phyloP scores from a whole-genome alignment of 164 flowering plant species.

The Aristolochia fimbriata region DNA sequence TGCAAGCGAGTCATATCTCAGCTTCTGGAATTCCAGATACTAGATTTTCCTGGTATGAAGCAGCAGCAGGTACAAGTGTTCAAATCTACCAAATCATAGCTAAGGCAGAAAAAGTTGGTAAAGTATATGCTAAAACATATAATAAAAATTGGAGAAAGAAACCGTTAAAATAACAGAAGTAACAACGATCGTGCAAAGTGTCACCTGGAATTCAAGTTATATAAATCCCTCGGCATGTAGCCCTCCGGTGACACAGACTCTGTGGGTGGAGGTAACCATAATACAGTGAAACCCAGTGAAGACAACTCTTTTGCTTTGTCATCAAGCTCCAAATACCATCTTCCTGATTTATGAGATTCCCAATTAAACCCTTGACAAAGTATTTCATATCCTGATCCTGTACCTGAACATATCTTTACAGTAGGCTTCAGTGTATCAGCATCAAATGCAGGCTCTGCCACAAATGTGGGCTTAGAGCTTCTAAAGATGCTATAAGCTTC shows the following conservation, averaged over 20 bases:
- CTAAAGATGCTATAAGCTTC: constrained; percentile 97
- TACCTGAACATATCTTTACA: constrained; percentile 48
- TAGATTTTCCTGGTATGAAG: too few species aligned
- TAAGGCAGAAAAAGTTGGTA: too few species aligned
- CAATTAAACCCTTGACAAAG: constrained; percentile 97
- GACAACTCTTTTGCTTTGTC: constrained; percentile 60
- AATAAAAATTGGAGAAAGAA: too few species aligned
- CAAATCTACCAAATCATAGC: too few species aligned
- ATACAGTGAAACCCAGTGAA: constrained; percentile 73
- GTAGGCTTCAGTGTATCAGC: constrained; percentile 31
- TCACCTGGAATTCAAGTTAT: constrained; percentile 91
- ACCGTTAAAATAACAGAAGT: too few species aligned
- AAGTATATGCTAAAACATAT: too few species aligned
- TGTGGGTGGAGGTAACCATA: constrained; percentile 98
- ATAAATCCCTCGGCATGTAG: constrained; percentile 93
- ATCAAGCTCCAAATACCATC: constrained; percentile 77
- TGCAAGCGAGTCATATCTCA: too few species aligned
- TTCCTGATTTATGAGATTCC: constrained; percentile 95
- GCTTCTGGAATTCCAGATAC: too few species aligned
- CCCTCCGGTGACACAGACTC: constrained; percentile 98
- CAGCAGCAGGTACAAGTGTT: too few species aligned
- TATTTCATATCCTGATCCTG: constrained; percentile 90
- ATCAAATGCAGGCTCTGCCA: constrained; percentile 35
- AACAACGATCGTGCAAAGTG: too few species aligned
- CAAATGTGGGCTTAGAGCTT: constrained; percentile 41